phyloP scores from a whole-genome alignment of 2,329 filamentous ascomycete genomes.

The Neonectria ditissima region DNA sequence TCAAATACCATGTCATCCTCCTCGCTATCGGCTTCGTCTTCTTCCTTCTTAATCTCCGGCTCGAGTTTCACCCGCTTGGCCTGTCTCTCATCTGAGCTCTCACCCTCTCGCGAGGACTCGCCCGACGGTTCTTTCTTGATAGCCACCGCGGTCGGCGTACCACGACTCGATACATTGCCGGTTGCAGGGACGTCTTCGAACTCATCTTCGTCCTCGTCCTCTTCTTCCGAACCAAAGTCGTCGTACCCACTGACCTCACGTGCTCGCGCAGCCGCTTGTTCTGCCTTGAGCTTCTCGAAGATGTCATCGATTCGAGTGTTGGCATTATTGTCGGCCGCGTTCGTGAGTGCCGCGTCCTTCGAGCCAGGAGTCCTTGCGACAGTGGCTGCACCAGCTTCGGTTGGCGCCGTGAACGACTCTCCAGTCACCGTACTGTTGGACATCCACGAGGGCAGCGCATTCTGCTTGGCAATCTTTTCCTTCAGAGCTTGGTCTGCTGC shows the following conservation, averaged over 20 bases:
- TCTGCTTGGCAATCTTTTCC: constrained; percentile 74
- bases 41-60: constrained; percentile 58
- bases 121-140: constrained; percentile 52
- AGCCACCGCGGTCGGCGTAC: constrained; percentile 48
- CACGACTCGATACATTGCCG: constrained; percentile 46
- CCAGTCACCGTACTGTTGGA: constrained; percentile 76
- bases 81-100: constrained; percentile 57
- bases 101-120: constrained; percentile 40
- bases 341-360: constrained; percentile 57
- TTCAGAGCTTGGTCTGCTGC: constrained; percentile 73
- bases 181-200: constrained; percentile 64
- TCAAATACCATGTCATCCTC: constrained; percentile 69
- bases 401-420: constrained; percentile 64
- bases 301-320: constrained; percentile 73
- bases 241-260: constrained; percentile 44
- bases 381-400: constrained; percentile 22
- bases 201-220: constrained; percentile 58
- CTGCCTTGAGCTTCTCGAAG: constrained; percentile 74
- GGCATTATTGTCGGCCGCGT: constrained; percentile 61
- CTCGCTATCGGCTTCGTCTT: constrained; percentile 59
- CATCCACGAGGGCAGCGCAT: constrained; percentile 79
- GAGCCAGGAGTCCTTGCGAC: constrained; percentile 53
- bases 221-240: constrained; percentile 51
- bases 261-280: constrained; percentile 62
- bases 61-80: constrained; percentile 74